Evolutionary conservation across 1,284 basidiomycete genomes (phyloP), one percentile per base, ranked within the genome.

Genomic region (Pseudozyma hubeiensis): DNA sequence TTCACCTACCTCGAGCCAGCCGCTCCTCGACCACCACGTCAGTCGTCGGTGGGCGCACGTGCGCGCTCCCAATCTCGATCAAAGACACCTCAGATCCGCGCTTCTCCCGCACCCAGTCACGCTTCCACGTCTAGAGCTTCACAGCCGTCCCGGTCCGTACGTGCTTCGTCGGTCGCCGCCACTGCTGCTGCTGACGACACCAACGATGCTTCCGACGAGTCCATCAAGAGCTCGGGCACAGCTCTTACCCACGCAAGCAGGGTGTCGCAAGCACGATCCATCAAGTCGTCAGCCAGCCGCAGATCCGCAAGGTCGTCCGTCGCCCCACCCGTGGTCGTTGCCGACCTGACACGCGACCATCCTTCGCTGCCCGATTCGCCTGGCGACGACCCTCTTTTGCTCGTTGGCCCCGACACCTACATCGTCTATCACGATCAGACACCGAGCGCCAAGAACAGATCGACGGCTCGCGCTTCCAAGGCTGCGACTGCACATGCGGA

Each of bases 321-420:
- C 7, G 60, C 60, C 4, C 66, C 66, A 5, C 63, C 71, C 4
- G 55, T 61, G 3, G 34, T 52, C 6, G 47, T 64, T 39, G 67
- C 62, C 16, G 67, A 70, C 31, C 24, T 67, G 16, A 75, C 60
- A 5, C 43, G 60, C 17, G 72, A 75, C 39, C 63, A 57, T 24
- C 66, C 72, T 6, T 53, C 53, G 6, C 53, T 64, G 39, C 75
- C 75, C 16, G 75, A 70, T 34, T 70, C 66, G 39, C 75, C 75
- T 4, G 59, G 71, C 8, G 75, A 77, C 44, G 75, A 77, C 40
- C 75, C 75, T 7, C 50, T 77, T 29, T 59, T 77, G 33, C 51
- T 77, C 16, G 64, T 51, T 6, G 72, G 66, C 16, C 72, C 72
- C 9, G 54, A 75, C 49, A 64, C 57, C 5, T 64, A 57, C 29